phyloP scores from a whole-genome alignment of 2,329 filamentous ascomycete genomes.

The Davidsoniella eucalypti region DNA sequence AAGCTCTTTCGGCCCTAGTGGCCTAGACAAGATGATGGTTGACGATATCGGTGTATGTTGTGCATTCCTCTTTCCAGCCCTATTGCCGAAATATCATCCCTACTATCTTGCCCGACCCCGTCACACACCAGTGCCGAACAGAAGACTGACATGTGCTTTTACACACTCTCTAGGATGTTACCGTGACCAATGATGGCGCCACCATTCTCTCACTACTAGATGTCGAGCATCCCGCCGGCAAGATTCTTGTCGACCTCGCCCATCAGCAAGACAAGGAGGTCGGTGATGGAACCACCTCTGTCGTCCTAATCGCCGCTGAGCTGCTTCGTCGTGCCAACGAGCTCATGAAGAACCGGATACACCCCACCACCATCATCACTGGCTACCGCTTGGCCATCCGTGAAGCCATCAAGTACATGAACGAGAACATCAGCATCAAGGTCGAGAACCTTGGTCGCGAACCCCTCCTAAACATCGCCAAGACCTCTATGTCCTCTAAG shows the following conservation, averaged over 20 bases:
- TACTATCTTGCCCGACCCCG: neutral
- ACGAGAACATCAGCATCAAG: constrained; percentile 92
- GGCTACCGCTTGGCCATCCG: constrained; percentile 89
- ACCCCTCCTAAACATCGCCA: constrained; percentile 84
- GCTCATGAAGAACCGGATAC: constrained; percentile 98
- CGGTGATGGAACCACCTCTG: constrained; percentile 93
- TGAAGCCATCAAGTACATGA: constrained; percentile 97
- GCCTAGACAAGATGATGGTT: constrained; percentile 99
- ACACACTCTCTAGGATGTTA: constrained; percentile 54
- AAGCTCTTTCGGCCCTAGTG: constrained; percentile 93
- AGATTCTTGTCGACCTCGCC: constrained; percentile 93
- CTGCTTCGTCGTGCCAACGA: constrained; percentile 88
- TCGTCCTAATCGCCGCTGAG: constrained; percentile 93
- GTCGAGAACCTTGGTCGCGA: constrained; percentile 84
- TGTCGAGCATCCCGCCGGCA: constrained; percentile 93
- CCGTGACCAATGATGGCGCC: constrained; percentile 95
- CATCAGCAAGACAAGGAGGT: constrained; percentile 99
- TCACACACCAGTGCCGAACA: neutral
- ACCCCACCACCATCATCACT: constrained; percentile 97
- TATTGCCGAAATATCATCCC: neutral
- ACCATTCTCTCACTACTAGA: constrained; percentile 91
- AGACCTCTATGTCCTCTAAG: constrained; percentile 98
- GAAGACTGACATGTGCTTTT: neutral
- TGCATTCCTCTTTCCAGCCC: neutral
- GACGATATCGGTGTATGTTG: constrained; percentile 81